Conservation (phyloP, 176 grass and related monocot species). For the Phragmites australis region DNA sequence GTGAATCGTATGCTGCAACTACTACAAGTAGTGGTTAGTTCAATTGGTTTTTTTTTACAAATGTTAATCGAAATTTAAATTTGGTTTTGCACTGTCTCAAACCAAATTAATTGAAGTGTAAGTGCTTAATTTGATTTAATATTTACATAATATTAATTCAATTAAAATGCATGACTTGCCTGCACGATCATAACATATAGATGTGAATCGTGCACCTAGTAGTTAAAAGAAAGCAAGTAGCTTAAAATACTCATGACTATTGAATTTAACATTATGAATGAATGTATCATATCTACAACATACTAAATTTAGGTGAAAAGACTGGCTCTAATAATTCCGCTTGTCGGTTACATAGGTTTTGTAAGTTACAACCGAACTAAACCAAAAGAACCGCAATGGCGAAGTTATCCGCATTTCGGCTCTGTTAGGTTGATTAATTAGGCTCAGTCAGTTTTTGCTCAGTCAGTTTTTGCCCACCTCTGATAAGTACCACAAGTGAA, state of each 20-base stretch:
- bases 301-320: not conserved
- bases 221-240: not conserved
- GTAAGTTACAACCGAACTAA: too few species aligned
- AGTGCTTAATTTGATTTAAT: not conserved
- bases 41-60: not conserved
- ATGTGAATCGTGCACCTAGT: not conserved
- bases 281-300: not conserved
- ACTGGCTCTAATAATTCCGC: not conserved
- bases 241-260: not conserved
- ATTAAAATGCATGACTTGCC: not conserved
- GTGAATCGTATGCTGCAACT: not conserved
- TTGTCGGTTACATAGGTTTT: not conserved
- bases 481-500: not conserved
- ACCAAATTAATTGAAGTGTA: not conserved
- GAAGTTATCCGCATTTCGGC: not conserved
- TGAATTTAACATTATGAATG: not conserved
- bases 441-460: not conserved
- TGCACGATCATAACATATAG: not conserved
- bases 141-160: not conserved
- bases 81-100: not conserved
- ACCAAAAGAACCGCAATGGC: not conserved
- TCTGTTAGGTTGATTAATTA: too few species aligned
- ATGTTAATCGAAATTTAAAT: not conserved
- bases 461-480: not conserved
- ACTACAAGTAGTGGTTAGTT: not conserved